phyloP scores from a whole-genome alignment of 352 stramenopile genomes.

The Elongisporangium prolatum region DNA sequence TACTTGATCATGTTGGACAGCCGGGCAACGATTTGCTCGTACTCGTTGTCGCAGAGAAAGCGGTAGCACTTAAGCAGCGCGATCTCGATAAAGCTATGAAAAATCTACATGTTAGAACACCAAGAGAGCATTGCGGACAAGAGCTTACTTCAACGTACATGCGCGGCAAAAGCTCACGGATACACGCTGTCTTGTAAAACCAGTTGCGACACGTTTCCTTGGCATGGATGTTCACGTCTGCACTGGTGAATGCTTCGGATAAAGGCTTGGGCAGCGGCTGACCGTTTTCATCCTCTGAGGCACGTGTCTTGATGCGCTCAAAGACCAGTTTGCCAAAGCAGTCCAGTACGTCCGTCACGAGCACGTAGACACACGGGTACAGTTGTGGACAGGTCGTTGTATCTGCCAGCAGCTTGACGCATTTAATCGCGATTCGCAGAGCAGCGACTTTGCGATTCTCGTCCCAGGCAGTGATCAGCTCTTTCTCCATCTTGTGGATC shows the following conservation, averaged over 20 bases:
- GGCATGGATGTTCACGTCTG: constrained; percentile 82
- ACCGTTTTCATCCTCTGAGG: constrained; percentile 50
- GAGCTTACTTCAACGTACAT: constrained; percentile 47
- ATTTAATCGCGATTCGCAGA: constrained; percentile 89
- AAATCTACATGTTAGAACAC: neutral
- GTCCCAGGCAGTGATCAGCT: constrained; percentile 67
- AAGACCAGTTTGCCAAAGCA: constrained; percentile 86
- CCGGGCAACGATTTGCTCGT: constrained; percentile 74
- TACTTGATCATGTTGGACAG: constrained; percentile 88
- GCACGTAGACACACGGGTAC: constrained; percentile 88
- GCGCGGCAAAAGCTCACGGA: constrained; percentile 87
- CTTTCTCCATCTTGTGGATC: constrained; percentile 71
- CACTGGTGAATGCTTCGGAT: constrained; percentile 61
- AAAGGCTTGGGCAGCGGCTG: constrained; percentile 52
- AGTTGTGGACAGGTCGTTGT: constrained; percentile 66
- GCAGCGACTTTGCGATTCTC: constrained; percentile 85
- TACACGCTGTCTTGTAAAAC: constrained; percentile 94
- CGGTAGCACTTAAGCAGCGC: constrained; percentile 86
- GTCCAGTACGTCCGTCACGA: constrained; percentile 86
- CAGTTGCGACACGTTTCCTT: constrained; percentile 92
- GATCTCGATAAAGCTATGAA: constrained; percentile 81
- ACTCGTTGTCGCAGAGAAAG: constrained; percentile 89
- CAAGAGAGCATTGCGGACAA: neutral
- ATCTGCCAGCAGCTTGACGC: constrained; percentile 85
- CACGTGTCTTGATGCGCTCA: constrained; percentile 64